Evolutionary conservation across 192 early-diverging fungal species (phyloP).

Genomic region (Backusella macrospora): DNA sequence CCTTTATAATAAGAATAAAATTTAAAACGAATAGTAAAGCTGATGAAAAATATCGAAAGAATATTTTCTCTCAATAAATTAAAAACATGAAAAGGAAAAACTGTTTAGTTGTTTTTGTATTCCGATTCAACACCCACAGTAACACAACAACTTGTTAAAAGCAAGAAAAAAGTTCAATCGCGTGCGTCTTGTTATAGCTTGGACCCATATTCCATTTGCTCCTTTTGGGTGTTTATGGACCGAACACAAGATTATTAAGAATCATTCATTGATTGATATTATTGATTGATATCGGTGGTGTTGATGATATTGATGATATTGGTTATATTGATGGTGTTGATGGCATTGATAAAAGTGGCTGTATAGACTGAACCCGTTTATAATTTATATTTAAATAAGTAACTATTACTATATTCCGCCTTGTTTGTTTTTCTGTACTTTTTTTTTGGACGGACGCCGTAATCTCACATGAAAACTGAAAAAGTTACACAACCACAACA

Average conservation of each 20-base stretch:
- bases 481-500: not conserved
- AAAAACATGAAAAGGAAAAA: not conserved
- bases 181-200: not conserved
- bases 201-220: not conserved
- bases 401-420: too few relatives aligned
- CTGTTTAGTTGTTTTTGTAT: not conserved
- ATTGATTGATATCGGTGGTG: not conserved
- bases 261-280: not conserved
- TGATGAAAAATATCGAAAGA: not conserved
- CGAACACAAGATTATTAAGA: not conserved
- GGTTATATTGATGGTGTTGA: not conserved
- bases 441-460: not conserved
- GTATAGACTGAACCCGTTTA: not conserved
- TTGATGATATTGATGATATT: not conserved
- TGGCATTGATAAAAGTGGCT: not conserved
- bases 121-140: conserved; percentile 6
- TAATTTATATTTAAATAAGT: too few relatives aligned
- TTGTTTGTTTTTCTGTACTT: conserved; percentile 1
- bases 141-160: conserved; percentile 2
- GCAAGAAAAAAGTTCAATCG: not conserved
- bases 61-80: conserved; percentile 2
- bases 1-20: not conserved
- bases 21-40: not conserved
- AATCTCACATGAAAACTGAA: not conserved
- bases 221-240: not conserved